Evolutionary conservation across 495 filamentous ascomycete species (phyloP), one percentile per base, ranked within the genome.

Genomic region (Podospora sp.): DNA sequence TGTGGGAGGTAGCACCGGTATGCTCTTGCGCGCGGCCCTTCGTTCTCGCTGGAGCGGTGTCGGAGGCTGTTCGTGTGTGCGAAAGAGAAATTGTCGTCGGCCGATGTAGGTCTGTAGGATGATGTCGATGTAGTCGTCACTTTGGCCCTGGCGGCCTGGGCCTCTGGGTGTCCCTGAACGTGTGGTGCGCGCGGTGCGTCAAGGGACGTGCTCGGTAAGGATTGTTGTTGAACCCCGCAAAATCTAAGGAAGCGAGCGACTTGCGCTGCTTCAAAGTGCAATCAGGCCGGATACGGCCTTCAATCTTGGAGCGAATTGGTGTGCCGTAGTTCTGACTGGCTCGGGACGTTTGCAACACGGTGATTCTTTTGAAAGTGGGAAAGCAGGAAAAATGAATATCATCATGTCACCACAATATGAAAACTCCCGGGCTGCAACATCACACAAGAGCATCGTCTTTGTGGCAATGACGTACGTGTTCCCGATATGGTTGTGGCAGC

Each of bases 111-210:
- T 26, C 12, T 57, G 53, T 25, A 9, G 53, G 53, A 57, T 57
- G 65, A 63, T 58, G 65, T 57, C 52, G 58, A 46, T 46, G 40
- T 46, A 6, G 40, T 53, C 36, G 59, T 63, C 58, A 60, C 11
- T 55, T 36, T 26, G 18, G 49, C 51, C 65, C 63, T 67, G 65
- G 65, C 65, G 52, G 51, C 40, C 12, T 46, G 2, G 60, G 21
- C 11, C 58, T 18, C 25, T 62, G 52, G 11, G 7, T 2, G 2
- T 11, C 40, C 12, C 40, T 11, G 40, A 46, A 18, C 40, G 40
- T 4, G 40, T 46, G 40, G 14, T 46, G 12, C 40, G 12, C 40
- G 40, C 40, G 14, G 40, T 46, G 40, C 40, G 40, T 18, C 40
- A 46, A 46, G 40, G 40, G 40, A 46, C 12, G 40, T 46, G 40